Conservation (phyloP, 257 asterid species). For the Nicotiana tabacum region DNA sequence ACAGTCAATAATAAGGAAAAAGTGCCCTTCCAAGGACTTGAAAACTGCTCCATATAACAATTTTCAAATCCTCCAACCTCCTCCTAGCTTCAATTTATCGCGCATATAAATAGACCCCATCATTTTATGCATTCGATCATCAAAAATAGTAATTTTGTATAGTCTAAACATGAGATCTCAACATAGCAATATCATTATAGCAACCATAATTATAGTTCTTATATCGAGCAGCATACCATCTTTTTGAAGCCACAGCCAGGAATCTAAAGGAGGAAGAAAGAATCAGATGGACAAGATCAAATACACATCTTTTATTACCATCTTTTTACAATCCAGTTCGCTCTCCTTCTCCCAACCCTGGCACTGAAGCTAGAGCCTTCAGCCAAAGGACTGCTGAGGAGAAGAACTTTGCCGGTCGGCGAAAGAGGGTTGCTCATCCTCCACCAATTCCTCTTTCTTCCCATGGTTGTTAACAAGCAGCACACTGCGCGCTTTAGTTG, state of each 20-base stretch:
- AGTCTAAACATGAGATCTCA: neutral
- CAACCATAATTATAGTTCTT: neutral
- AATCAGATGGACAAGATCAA: no score
- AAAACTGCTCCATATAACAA: neutral
- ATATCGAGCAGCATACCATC: neutral
- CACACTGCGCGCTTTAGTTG: no score
- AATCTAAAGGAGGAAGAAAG: neutral
- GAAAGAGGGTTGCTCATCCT: constrained; percentile 12
- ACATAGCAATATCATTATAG: neutral
- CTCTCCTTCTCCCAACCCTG: constrained; percentile 16
- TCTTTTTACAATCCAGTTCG: constrained; percentile 2
- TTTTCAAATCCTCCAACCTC: neutral
- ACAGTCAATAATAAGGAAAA: neutral
- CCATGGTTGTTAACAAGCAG: no score
- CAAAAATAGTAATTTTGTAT: neutral
- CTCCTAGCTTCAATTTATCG: neutral
- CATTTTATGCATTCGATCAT: neutral
- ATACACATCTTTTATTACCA: constrained; percentile 8
- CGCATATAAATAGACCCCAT: neutral
- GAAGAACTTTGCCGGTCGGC: constrained; percentile 37
- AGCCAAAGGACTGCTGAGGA: constrained; percentile 17
- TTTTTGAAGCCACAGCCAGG: neutral
- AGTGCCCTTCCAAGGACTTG: neutral
- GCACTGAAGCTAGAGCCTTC: constrained; percentile 28
- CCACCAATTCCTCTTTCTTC: constrained; percentile 2